Conservation (phyloP, 345 rosid species). For the Hibiscus tridactylites region DNA sequence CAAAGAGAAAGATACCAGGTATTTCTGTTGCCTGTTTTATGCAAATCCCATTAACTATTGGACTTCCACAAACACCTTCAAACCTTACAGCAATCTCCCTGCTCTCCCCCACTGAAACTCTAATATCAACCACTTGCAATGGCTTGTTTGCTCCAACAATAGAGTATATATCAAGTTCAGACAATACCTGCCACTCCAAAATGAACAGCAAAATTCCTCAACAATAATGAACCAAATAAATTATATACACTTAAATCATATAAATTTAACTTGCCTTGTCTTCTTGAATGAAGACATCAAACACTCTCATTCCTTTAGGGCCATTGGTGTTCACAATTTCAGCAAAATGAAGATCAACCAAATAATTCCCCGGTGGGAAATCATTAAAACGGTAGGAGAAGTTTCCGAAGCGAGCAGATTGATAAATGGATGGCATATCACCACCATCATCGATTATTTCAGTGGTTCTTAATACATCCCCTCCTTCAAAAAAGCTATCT, state of each 20-base stretch:
- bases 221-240: neutral
- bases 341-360: constrained; percentile 45
- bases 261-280: constrained; percentile 31
- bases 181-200: constrained; percentile 29
- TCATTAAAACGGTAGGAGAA: constrained; percentile 23
- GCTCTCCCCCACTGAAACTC: constrained; percentile 27
- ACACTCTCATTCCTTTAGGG: constrained; percentile 44
- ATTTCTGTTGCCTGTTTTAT: constrained; percentile 27
- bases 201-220: neutral
- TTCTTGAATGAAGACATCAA: constrained; percentile 37
- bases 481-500: constrained; percentile 34
- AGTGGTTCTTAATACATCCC: constrained; percentile 31
- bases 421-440: constrained; percentile 30
- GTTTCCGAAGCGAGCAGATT: constrained; percentile 37
- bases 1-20: constrained; percentile 12
- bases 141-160: constrained; percentile 43
- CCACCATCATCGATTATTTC: constrained; percentile 33
- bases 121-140: constrained; percentile 29
- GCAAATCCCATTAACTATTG: constrained; percentile 35
- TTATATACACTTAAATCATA: neutral
- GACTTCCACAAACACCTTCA: constrained; percentile 32
- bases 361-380: constrained; percentile 28
- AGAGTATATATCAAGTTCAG: constrained; percentile 37
- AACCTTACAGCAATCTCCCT: constrained; percentile 27
- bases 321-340: constrained; percentile 42